These are phyloP conservation scores for Beauveria pseudobassiana DNA, from an alignment of 2,329 filamentous ascomycete species.

Conservation along the genomic window DNA sequence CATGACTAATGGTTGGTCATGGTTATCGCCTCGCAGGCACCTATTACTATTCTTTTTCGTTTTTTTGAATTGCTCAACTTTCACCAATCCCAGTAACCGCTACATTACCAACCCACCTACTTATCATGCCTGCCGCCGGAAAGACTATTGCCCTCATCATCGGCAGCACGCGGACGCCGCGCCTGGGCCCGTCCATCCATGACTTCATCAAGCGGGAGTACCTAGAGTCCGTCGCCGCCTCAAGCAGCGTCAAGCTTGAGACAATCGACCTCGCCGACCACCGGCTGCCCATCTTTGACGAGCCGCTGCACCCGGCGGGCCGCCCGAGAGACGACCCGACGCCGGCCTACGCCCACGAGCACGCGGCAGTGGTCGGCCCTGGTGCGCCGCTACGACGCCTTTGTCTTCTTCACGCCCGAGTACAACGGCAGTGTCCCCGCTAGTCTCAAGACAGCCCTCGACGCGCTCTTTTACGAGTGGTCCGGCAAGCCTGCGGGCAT, in stretches of 20 bases:
- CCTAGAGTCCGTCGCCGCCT: conserved; percentile 18
- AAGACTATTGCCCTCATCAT: conserved; percentile 27
- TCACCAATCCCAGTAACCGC: background rate
- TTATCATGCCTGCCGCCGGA: conserved; percentile 1
- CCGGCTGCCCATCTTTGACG: conserved; percentile 35
- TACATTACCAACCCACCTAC: background rate
- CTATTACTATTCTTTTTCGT: background rate
- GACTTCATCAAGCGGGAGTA: conserved; percentile 21
- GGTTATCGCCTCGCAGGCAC: background rate
- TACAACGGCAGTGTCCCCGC: conserved; percentile 48
- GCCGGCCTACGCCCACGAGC: conserved; percentile 26
- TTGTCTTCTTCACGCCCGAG: conserved; percentile 37
- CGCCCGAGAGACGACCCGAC: conserved; percentile 23
- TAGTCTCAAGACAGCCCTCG: conserved; percentile 49
- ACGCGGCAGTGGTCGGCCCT: conserved; percentile 33
- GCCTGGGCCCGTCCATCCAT: conserved; percentile 25
- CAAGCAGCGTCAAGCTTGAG: conserved; percentile 17
- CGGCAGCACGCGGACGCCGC: conserved; percentile 25
- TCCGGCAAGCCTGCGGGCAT: conserved; percentile 43
- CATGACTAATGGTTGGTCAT: background rate
- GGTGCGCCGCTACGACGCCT: conserved; percentile 33
- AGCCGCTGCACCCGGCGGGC: conserved; percentile 27
- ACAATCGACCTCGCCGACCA: conserved; percentile 28
- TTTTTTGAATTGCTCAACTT: background rate
- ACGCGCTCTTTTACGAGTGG: conserved; percentile 51